These are phyloP conservation scores for Wickerhamiella parazyma DNA, from an alignment of 805 yeast genomes.

Conservation along the genomic window DNA sequence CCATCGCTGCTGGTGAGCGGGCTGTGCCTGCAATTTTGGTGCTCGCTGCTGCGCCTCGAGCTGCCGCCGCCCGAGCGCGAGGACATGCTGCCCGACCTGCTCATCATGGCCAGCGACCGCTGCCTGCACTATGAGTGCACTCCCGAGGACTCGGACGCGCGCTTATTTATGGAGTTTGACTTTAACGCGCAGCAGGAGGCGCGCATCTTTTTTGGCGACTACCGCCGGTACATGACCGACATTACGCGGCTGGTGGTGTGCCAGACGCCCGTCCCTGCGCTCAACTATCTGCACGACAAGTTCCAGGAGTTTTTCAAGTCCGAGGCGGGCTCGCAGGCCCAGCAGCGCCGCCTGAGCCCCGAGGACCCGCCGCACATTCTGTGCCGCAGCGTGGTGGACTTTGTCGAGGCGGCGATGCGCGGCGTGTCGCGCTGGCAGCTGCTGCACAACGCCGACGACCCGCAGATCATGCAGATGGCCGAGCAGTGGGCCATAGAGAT, in stretches of 20 bases:
- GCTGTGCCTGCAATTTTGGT: conserved; percentile 87
- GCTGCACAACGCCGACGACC: background rate
- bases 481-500: conserved; percentile 42
- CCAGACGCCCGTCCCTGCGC: conserved; percentile 66
- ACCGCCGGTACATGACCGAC: conserved; percentile 76
- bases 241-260: conserved; percentile 80
- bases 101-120: conserved; percentile 67
- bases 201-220: conserved; percentile 60
- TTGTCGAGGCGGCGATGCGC: conserved; percentile 78
- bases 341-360: conserved; percentile 26
- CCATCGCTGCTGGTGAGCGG: conserved; percentile 85
- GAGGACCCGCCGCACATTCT: conserved; percentile 45
- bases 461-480: conserved; percentile 49
- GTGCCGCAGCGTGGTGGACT: conserved; percentile 69
- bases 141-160: conserved; percentile 50
- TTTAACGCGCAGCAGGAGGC: conserved; percentile 79
- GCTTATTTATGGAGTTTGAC: conserved; percentile 62
- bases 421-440: conserved; percentile 93
- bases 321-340: conserved; percentile 49
- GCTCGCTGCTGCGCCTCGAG: conserved; percentile 71
- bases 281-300: conserved; percentile 67
- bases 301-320: conserved; percentile 56
- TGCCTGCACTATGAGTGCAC: conserved; percentile 58
- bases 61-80: conserved; percentile 32
- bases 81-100: conserved; percentile 46